Evolutionary conservation across 176 grass and related monocot species (phyloP), one percentile per base, ranked within the genome.

Genomic region (Oryza rufipogon): DNA sequence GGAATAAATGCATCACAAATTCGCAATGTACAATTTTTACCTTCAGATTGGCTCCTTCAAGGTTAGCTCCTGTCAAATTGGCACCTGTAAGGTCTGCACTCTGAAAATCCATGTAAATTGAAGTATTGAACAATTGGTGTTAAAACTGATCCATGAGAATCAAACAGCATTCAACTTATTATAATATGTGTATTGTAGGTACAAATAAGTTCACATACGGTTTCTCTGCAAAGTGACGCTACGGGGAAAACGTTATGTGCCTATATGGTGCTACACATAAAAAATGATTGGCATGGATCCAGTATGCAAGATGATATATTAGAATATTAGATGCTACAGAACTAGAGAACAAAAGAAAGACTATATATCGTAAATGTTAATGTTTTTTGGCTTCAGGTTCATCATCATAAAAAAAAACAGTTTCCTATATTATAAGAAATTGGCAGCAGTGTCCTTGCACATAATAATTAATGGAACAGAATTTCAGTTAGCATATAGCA

Each of bases 11-110:
- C 52, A 61, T 22, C 19, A 22, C 16, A 39, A 42, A 49, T 15
- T 54, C 5, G 9, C 60, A 47, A 10, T 17, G 46, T 61, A 22
- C 9, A 48, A 33, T 74, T 78, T 82, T 78, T 82, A 90, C 91
- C 85, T 93, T 93, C 22, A 88, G 91, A 88, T 90, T 93, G 36
- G 91, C 88, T 75, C 88, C 91, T 93, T 88, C 88, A 47, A 90
- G 77, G 87, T 90, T 90, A 78, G 91, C 91, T 73, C 82, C 77
- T 85, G 45, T 83, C 30, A 93, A 80, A 14, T 88, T 90, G 66
- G 88, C 91, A 86, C 61, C 88, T 45, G 73, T 80, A 45, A 90
- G 82, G 28, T 90, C 78, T 36, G 91, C 88, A 83, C 73, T 82
- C 91, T 90, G 68, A 85, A 90, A 90, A 79, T 85, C 19, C 68